phyloP scores from a whole-genome alignment of 257 asterid genomes.

The Rubia yunnanensis region DNA sequence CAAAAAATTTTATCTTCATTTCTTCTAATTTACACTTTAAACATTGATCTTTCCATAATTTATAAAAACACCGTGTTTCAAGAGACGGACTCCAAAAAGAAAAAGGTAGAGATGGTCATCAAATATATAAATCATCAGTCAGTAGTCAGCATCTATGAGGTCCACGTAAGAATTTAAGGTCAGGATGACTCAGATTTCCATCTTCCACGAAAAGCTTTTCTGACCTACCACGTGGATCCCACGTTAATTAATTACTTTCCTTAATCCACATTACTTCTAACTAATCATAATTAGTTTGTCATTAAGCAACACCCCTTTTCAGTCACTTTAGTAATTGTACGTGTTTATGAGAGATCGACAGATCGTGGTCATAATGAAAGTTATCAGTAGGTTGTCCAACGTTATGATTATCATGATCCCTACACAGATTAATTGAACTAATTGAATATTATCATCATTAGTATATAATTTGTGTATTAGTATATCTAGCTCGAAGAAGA shows the following conservation, averaged over 20 bases:
- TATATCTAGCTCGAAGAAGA: background rate
- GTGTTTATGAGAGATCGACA: background rate
- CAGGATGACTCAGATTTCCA: constrained; percentile 1
- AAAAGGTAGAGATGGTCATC: background rate
- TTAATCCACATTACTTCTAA: background rate
- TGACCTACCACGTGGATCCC: constrained; percentile 9
- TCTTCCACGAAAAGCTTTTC: background rate
- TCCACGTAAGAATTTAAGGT: background rate
- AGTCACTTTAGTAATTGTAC: background rate
- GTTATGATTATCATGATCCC: background rate
- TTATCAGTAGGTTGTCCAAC: background rate
- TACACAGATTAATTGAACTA: background rate
- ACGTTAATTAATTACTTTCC: background rate
- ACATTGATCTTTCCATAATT: too few species aligned
- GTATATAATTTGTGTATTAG: background rate
- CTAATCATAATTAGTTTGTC: background rate
- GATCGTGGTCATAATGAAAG: background rate
- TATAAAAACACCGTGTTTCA: too few species aligned
- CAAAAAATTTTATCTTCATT: too few species aligned
- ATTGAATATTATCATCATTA: background rate
- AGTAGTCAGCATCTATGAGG: background rate
- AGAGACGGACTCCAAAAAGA: too few species aligned
- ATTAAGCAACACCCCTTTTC: background rate
- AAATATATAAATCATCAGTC: too few species aligned
- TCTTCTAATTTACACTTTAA: too few species aligned